Percentiles rank a stretch among this genome's conserved stretches.
Evolutionary conservation across 495 filamentous ascomycete species (phyloP).

Genomic region (Penicillium lividum): DNA sequence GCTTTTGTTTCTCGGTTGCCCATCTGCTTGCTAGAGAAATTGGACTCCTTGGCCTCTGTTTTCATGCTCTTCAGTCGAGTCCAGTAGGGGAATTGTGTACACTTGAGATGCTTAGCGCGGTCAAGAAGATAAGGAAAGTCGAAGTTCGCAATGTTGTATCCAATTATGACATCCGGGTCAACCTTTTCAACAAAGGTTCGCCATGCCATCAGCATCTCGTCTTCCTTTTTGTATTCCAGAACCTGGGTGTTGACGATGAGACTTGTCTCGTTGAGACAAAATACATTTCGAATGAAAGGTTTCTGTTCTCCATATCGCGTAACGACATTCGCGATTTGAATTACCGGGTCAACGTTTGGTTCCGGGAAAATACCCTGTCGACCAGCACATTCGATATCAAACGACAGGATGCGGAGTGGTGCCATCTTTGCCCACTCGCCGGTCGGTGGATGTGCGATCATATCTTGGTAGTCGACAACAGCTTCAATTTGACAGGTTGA

Average conservation of each 20-base stretch:
- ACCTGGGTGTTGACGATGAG: constrained; percentile 94
- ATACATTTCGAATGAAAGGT: constrained; percentile 95
- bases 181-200: constrained; percentile 85
- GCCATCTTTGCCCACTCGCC: constrained; percentile 99
- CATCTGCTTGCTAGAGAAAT: constrained; percentile 98
- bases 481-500: constrained; percentile 98
- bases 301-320: constrained; percentile 94
- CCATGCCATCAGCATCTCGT: constrained; percentile 86
- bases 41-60: constrained; percentile 72
- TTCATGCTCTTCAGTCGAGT: constrained; percentile 65
- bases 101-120: constrained; percentile 81
- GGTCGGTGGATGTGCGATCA: constrained; percentile 85
- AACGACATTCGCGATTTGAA: constrained; percentile 98
- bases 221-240: constrained; percentile 75
- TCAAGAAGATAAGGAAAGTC: constrained; percentile 97
- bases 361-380: constrained; percentile 98
- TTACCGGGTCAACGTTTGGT: constrained; percentile 86
- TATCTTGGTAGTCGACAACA: constrained; percentile 71
- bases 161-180: constrained; percentile 96
- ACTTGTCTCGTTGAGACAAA: constrained; percentile 87
- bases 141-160: constrained; percentile 99
- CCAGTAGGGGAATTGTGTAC: constrained; percentile 77
- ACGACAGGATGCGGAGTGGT: constrained; percentile 86
- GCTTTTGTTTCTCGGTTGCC: constrained; percentile 91
- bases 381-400: constrained; percentile 98